Evolutionary conservation across 2,329 filamentous ascomycete species (phyloP), one percentile per base, ranked within the genome.

Genomic region (Pseudofabraea citricarpa): DNA sequence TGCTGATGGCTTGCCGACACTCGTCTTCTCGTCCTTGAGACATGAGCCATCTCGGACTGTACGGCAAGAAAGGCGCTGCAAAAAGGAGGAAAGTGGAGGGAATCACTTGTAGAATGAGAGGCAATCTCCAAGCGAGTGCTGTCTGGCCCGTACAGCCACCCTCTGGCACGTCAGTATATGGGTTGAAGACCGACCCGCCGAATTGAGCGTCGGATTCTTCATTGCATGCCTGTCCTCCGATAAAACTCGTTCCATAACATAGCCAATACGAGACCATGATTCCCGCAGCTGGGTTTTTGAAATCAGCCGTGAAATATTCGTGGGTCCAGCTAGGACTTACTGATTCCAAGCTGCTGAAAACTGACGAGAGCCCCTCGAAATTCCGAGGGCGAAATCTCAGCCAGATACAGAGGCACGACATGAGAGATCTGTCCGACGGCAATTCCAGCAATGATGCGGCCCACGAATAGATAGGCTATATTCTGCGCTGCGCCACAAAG

Each of bases 371-470:
- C 72, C 31, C 81, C 81, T 45, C 81, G 68, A 21, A 83, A 69
- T 56, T 84, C 79, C 2, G 80, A 79, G 10, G 78, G 70, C 2
- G 73, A 70, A 19, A 56, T 42, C 41, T 53, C 51, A 19, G 49
- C 49, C 31, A 49, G 66, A 50, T 72, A 72, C 43, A 71, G 65
- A 2, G 76, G 77, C 0, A 81, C 75, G 36, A 84, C 82, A 67
- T 81, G 82, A 1, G 77, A 78, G 19, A 87, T 60, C 21, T 74
- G 74, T 51, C 82, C 82, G 5, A 87, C 79, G 9, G 79, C 81
- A 66, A 86, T 78, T 61, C 79, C 75, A 39, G 83, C 85, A 49
- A 87, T 70, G 56, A 87, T 87, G 3, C 84, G 74, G 4, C 84
- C 84, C 22, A 71, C 84, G 2, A 87, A 68, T 47, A 87, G 85